phyloP scores from a whole-genome alignment of 371 early-diverging fungal species.

The Dichotomocladium elegans region DNA sequence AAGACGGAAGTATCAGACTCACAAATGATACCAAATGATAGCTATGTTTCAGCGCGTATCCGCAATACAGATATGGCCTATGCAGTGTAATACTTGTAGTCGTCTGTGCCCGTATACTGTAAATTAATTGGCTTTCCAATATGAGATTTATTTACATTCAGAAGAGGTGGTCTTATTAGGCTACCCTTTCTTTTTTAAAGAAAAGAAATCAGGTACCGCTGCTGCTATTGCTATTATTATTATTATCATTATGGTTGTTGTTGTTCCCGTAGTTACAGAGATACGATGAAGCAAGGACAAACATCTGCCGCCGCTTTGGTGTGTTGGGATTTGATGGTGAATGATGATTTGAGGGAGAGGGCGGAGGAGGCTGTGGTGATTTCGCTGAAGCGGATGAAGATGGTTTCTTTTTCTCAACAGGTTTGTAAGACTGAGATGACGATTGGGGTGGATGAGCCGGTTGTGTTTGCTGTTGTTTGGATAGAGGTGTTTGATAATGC shows the following conservation, averaged over 20 bases:
- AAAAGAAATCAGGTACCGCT: no score
- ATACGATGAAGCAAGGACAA: conserved; percentile 20
- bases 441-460: no score
- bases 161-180: no score
- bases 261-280: conserved; percentile 15
- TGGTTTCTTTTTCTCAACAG: background rate
- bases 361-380: background rate
- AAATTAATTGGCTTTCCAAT: no score
- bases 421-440: background rate
- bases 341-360: background rate
- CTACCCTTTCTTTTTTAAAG: no score
- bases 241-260: conserved; percentile 1
- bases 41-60: no score
- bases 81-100: no score
- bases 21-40: conserved; percentile 9
- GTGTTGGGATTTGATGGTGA: conserved; percentile 2
- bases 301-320: conserved; percentile 14
- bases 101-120: no score
- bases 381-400: background rate
- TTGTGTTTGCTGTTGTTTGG: conserved; percentile 1
- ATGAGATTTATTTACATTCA: no score
- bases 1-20: conserved; percentile 6
- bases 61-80: no score
- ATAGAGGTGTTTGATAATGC: background rate
- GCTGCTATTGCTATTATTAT: background rate